Percentiles rank a stretch among this genome's conserved stretches.
phyloP scores from a whole-genome alignment of 2,329 filamentous ascomycete genomes.

The Pseudonectria foliicola region DNA sequence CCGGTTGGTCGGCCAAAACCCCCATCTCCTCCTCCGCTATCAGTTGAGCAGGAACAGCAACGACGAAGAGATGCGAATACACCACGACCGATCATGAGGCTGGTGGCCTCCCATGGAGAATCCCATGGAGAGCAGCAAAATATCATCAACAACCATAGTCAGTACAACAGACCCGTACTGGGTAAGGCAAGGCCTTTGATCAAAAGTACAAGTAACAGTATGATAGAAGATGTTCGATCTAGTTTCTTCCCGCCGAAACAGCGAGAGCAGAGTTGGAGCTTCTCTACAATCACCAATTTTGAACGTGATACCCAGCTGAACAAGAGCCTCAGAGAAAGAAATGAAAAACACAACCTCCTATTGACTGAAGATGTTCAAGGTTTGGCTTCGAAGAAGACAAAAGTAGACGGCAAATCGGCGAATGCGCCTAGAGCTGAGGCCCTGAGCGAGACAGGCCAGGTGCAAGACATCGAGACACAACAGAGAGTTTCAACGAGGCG shows the following conservation, averaged over 20 bases:
- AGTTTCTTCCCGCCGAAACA: conserved; percentile 12
- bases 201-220: conserved; percentile 7
- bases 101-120: conserved; percentile 2
- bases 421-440: neutral
- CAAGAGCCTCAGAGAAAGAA: neutral
- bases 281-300: conserved; percentile 22
- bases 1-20: conserved; percentile 15
- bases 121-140: conserved; percentile 1
- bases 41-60: conserved; percentile 29
- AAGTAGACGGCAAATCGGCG: conserved; percentile 4
- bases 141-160: conserved; percentile 11
- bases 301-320: conserved; percentile 8
- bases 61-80: conserved; percentile 24
- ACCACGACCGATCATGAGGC: conserved; percentile 30
- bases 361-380: neutral
- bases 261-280: conserved; percentile 4
- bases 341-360: neutral
- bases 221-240: conserved; percentile 23
- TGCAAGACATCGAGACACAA: neutral
- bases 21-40: conserved; percentile 22
- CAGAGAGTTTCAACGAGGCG: no score
- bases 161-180: conserved; percentile 17
- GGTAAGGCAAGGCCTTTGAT: conserved; percentile 4
- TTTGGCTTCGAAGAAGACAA: conserved; percentile 9
- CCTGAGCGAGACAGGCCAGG: neutral